These are phyloP conservation scores for Chalciporus sphaerocephalus DNA, from an alignment of 768 basidiomycete species.

Conservation along the genomic window DNA sequence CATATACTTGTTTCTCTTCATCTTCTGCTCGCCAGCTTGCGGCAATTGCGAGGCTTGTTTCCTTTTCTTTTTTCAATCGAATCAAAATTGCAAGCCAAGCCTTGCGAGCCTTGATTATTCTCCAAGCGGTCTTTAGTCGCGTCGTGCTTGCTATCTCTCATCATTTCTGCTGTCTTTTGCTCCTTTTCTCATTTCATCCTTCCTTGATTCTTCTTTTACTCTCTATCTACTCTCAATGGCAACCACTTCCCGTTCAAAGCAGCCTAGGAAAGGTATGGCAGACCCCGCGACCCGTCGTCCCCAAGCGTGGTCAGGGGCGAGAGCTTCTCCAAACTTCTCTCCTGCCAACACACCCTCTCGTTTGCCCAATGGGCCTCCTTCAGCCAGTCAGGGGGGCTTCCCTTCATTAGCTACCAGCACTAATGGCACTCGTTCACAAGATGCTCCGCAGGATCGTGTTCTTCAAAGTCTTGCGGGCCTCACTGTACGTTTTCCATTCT, in stretches of 20 bases:
- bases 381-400: slow-evolving; percentile 34
- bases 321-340: slow-evolving; percentile 70
- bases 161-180: slow-evolving; percentile 33
- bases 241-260: slow-evolving; percentile 59
- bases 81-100: slow-evolving; percentile 18
- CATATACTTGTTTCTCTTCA: slow-evolving; percentile 26
- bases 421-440: slow-evolving; percentile 46
- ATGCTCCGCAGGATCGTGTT: slow-evolving; percentile 52
- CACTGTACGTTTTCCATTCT: slow-evolving; percentile 48
- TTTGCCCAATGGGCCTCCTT: slow-evolving; percentile 40
- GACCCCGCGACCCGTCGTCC: slow-evolving; percentile 45
- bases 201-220: slow-evolving; percentile 29
- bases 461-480: slow-evolving; percentile 65
- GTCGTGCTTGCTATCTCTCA: slow-evolving; percentile 34
- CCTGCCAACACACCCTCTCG: slow-evolving; percentile 41
- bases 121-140: slow-evolving; percentile 28
- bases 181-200: slow-evolving; percentile 22
- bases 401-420: slow-evolving; percentile 42
- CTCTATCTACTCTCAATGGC: slow-evolving; percentile 45
- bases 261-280: slow-evolving; percentile 55
- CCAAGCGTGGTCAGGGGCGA: slow-evolving; percentile 63
- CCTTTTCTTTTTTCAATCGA: slow-evolving; percentile 14
- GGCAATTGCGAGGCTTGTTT: slow-evolving; percentile 20
- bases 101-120: slow-evolving; percentile 20
- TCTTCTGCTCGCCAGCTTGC: slow-evolving; percentile 25